Evolutionary conservation across 345 rosid species (phyloP), one percentile per base, ranked within the genome.

Genomic region (Aurinia saxatilis): DNA sequence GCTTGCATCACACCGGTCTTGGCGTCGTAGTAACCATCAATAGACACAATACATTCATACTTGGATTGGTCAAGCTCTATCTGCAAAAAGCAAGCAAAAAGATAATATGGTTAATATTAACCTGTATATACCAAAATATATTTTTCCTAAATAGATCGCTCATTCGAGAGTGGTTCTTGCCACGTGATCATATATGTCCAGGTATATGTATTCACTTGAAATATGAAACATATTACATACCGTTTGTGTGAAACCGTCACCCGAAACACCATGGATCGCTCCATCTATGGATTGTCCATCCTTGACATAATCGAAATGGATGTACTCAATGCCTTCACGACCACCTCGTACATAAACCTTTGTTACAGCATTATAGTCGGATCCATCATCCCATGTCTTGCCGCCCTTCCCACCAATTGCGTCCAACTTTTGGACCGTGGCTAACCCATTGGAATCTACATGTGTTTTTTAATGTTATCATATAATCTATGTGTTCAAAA

Each of bases 1-100:
- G 71, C 71, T 54, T 66, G 71, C 71, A 56, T 66, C 52, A 56
- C 63, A 11, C 71, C 71, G 1, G 31, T 36, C 16, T 35, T 65
- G 2, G 4, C 15, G 29, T 56, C 57, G 16, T 36, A 56, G 71
- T 66, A 66, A n/a, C 71, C 55, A 1, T 56, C 63, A 11, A 66
- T 7, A 8, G 48, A 49, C 8, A 66, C 63, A 8, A 66, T 55
- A 12, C 47, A 21, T 46, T 66, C 71, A 56, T 40, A 23, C 0
- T 10, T 25, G 40, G 33, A 37, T 35, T 60, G 57, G 21, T 58
- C 65, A 50, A 67, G 40, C 19, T 58, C 72, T 8, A 67, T 39
- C 72, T 67, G 50, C 45, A 25, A 17, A 15, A 31, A 52, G 10
- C 5, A 18, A 7, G 19, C 2, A 46, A 3, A 10, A 34, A 25